These are phyloP conservation scores for Phalaenopsis hybrid DNA, from an alignment of 116 monocot species.

Conservation along the genomic window DNA sequence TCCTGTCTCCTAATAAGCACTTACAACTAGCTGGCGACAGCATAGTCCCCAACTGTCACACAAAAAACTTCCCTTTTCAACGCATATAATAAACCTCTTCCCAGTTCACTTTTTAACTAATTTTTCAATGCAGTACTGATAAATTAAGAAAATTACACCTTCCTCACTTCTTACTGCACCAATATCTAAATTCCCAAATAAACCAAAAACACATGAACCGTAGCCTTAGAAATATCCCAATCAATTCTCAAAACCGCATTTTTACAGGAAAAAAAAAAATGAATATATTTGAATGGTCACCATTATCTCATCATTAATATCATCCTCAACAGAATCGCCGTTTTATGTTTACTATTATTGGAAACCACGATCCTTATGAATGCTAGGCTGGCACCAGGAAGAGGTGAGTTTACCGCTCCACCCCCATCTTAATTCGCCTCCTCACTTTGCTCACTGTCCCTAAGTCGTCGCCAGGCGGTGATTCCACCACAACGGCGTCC, in stretches of 20 bases:
- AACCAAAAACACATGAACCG: not conserved
- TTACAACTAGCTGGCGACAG: not conserved
- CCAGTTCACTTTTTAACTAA: no score
- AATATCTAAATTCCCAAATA: not conserved
- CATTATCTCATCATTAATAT: not conserved
- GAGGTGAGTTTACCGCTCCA: no score
- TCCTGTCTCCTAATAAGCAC: no score
- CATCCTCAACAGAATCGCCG: not conserved
- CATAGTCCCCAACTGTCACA: not conserved
- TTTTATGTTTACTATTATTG: not conserved
- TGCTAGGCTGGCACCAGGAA: not conserved
- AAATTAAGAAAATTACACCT: not conserved
- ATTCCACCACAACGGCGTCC: slow-evolving; percentile 29
- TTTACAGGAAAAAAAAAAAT: no score
- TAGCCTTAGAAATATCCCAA: not conserved
- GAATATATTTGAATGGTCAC: no score
- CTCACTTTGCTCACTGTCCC: not conserved
- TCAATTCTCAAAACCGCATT: no score
- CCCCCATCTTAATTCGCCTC: no score
- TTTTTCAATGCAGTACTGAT: no score
- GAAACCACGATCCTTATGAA: not conserved
- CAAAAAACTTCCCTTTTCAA: not conserved
- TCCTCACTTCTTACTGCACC: no score
- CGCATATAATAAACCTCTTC: not conserved
- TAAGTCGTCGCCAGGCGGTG: slow-evolving; percentile 45